Evolutionary conservation across 345 rosid species (phyloP).

Genomic region (Hibiscus syriacus): DNA sequence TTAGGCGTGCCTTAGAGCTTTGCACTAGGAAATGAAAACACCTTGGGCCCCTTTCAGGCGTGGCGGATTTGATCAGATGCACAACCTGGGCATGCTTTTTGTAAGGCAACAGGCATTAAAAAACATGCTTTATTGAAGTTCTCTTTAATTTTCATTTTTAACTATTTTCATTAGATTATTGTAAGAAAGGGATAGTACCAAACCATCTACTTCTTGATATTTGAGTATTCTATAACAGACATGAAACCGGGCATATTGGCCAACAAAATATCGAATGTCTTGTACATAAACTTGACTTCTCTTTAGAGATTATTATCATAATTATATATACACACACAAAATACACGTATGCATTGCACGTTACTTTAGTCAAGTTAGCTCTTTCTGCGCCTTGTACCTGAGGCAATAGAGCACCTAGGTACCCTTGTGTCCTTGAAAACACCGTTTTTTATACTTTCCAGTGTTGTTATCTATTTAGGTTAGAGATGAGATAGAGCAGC

Average conservation of each 20-base stretch:
- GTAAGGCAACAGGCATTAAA: too few relatives aligned
- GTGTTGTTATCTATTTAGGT: slow-evolving; percentile 35
- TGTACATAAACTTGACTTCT: background rate
- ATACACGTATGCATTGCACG: background rate
- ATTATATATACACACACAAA: too few relatives aligned
- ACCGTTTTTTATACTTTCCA: background rate
- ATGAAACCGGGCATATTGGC: background rate
- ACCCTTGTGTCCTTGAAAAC: background rate
- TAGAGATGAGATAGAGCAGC: slow-evolving; percentile 97
- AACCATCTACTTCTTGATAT: background rate
- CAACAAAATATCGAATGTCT: background rate
- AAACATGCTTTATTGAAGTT: too few relatives aligned
- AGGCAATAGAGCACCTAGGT: background rate
- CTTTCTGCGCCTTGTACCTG: too few relatives aligned
- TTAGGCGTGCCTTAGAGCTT: background rate
- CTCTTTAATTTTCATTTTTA: too few relatives aligned
- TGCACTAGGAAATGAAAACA: background rate
- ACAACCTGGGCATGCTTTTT: background rate
- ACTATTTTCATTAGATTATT: background rate
- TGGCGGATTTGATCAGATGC: too few relatives aligned
- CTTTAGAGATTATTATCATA: too few relatives aligned
- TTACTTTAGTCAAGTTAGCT: background rate
- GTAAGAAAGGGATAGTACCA: background rate
- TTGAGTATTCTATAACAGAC: background rate
- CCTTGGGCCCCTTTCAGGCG: too few relatives aligned